These are phyloP conservation scores for Clitopilus hobsonii DNA, from an alignment of 768 basidiomycete species.

Conservation along the genomic window DNA sequence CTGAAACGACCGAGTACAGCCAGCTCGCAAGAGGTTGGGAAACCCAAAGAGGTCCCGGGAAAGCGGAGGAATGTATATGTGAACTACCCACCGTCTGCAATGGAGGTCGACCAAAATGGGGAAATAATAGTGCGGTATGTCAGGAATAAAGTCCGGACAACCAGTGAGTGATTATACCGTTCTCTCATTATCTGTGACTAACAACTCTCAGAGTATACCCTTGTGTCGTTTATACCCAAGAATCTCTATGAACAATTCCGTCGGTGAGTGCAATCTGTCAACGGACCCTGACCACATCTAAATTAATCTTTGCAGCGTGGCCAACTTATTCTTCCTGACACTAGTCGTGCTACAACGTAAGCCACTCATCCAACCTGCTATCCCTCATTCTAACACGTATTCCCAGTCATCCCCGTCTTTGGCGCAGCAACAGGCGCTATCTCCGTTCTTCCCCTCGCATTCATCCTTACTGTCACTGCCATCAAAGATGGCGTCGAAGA, in stretches of 20 bases:
- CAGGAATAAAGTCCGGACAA: slow-evolving; percentile 91
- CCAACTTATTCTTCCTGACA: slow-evolving; percentile 88
- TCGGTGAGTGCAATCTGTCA: slow-evolving; percentile 40
- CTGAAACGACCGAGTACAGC: slow-evolving; percentile 41
- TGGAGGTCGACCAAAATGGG: slow-evolving; percentile 66
- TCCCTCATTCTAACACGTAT: slow-evolving; percentile 2
- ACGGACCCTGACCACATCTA: neutral
- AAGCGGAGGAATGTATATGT: slow-evolving; percentile 74
- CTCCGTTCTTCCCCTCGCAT: slow-evolving; percentile 79
- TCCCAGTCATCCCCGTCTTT: slow-evolving; percentile 81
- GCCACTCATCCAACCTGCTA: slow-evolving; percentile 12
- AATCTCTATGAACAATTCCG: slow-evolving; percentile 95
- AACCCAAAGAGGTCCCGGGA: slow-evolving; percentile 41
- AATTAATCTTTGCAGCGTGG: slow-evolving; percentile 45
- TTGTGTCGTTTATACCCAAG: slow-evolving; percentile 88
- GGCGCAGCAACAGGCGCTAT: slow-evolving; percentile 81
- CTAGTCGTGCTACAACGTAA: slow-evolving; percentile 78
- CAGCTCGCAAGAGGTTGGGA: slow-evolving; percentile 15
- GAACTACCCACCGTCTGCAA: slow-evolving; percentile 60
- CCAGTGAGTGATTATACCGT: slow-evolving; percentile 53
- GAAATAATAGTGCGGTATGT: slow-evolving; percentile 78
- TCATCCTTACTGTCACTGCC: slow-evolving; percentile 85
- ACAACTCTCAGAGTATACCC: slow-evolving; percentile 68
- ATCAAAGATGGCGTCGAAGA: slow-evolving; percentile 97
- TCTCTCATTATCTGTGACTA: neutral